Percentiles rank a stretch among this genome's conserved stretches.
These are phyloP conservation scores for Mucor lusitanicus DNA, from an alignment of 371 early-diverging fungal species.

Conservation along the genomic window DNA sequence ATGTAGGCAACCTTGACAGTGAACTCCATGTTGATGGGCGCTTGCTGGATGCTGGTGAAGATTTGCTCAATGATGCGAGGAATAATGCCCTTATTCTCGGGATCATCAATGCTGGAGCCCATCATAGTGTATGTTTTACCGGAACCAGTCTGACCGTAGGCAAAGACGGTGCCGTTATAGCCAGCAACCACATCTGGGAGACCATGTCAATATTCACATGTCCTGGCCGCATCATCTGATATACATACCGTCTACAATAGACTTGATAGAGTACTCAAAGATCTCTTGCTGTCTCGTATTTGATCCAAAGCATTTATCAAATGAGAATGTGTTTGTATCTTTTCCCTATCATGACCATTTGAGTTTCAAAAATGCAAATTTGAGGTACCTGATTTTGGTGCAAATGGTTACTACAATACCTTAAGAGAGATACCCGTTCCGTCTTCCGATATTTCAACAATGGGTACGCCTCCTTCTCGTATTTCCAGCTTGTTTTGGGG, in stretches of 20 bases:
- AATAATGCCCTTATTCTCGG: conserved; percentile 87
- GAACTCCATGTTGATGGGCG: conserved; percentile 88
- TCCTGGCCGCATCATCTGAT: neutral
- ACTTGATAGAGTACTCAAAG: conserved; percentile 88
- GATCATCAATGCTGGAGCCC: conserved; percentile 92
- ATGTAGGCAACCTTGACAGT: conserved; percentile 95
- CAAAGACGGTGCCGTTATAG: conserved; percentile 98
- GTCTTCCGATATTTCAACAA: conserved; percentile 84
- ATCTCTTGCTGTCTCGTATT: conserved; percentile 80
- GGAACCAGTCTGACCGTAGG: conserved; percentile 97
- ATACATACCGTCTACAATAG: conserved; percentile 85
- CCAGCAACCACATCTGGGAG: conserved; percentile 73
- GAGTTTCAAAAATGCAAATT: conserved; percentile 70
- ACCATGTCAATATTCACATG: neutral
- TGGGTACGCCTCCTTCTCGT: conserved; percentile 84
- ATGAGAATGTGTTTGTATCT: conserved; percentile 80
- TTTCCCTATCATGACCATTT: conserved; percentile 78
- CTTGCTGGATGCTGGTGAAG: conserved; percentile 80
- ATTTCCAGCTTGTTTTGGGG: conserved; percentile 94
- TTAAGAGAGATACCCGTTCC: conserved; percentile 77
- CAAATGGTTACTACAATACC: conserved; percentile 51
- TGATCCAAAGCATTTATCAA: conserved; percentile 89
- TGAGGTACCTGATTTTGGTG: conserved; percentile 61
- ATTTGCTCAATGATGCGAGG: conserved; percentile 93
- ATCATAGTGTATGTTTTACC: conserved; percentile 99